These are phyloP conservation scores for Coprinellus micaceus DNA, from an alignment of 768 basidiomycete species.

Conservation along the genomic window DNA sequence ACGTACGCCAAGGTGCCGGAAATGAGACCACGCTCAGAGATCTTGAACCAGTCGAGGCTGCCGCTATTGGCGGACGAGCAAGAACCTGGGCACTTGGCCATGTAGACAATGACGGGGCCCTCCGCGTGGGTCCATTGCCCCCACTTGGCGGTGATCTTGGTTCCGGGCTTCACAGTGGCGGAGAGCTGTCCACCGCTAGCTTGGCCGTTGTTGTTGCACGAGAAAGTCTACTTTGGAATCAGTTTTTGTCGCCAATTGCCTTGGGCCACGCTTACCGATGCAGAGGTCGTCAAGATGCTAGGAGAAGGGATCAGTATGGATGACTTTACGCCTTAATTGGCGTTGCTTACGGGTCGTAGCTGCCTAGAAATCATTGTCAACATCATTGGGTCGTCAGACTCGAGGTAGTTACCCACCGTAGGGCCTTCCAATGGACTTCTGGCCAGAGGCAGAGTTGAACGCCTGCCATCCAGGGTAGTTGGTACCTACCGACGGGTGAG, in stretches of 20 bases:
- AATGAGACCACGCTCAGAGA: conserved; percentile 29
- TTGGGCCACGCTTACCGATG: neutral
- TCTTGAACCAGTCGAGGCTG: conserved; percentile 37
- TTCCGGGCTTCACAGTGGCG: conserved; percentile 32
- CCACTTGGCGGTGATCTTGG: conserved; percentile 33
- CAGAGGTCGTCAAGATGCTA: no score
- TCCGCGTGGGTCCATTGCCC: conserved; percentile 32
- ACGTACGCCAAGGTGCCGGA: conserved; percentile 32
- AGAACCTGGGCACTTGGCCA: conserved; percentile 31
- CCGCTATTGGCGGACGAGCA: conserved; percentile 31
- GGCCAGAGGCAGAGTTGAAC: conserved; percentile 31
- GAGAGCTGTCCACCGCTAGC: conserved; percentile 28
- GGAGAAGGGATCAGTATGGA: no score
- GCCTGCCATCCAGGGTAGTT: conserved; percentile 33
- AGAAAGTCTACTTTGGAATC: conserved; percentile 19
- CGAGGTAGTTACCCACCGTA: conserved; percentile 26
- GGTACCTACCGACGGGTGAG: conserved; percentile 15
- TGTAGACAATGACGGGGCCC: conserved; percentile 35
- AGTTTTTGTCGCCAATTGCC: neutral
- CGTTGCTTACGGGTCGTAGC: conserved; percentile 26
- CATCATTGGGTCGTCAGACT: no score
- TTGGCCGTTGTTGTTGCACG: conserved; percentile 36
- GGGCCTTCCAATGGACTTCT: conserved; percentile 31
- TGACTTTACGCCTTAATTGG: no score
- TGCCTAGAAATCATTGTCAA: neutral